These are phyloP conservation scores for Termitomyces sp. DNA, from an alignment of 768 basidiomycete genomes.

Conservation along the genomic window DNA sequence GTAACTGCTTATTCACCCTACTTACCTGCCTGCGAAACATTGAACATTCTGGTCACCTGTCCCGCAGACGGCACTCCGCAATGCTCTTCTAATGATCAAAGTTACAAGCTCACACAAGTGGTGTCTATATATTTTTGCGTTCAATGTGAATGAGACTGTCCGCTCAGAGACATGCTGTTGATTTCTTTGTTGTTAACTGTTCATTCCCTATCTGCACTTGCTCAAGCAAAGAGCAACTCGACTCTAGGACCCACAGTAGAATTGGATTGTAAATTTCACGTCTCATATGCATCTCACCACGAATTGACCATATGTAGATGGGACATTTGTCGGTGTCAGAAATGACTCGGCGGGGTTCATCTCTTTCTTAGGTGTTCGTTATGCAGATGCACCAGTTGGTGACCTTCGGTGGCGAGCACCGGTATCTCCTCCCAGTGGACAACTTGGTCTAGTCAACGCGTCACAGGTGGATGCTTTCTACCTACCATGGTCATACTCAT, in stretches of 20 bases:
- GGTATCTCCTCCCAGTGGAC: constrained; percentile 29
- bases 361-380: constrained; percentile 35
- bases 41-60: not conserved
- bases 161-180: not conserved
- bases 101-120: not conserved
- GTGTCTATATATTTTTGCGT: not conserved
- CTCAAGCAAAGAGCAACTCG: not conserved
- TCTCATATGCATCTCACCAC: not conserved
- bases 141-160: not conserved
- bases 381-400: constrained; percentile 37
- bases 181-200: not conserved
- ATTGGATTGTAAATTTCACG: not conserved
- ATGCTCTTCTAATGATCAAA: not conserved
- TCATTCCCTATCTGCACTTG: not conserved
- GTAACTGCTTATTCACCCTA: no score
- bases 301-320: constrained; percentile 7
- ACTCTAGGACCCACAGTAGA: not conserved
- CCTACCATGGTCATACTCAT: not conserved
- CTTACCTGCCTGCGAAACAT: not conserved
- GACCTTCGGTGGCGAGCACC: constrained; percentile 36
- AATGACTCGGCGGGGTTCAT: constrained; percentile 27
- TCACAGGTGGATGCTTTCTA: constrained; percentile 20
- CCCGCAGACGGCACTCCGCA: not conserved
- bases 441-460: constrained; percentile 32
- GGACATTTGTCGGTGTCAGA: constrained; percentile 28